Percentiles rank a stretch among this genome's conserved stretches.
These are phyloP conservation scores for Zymoseptoria tritici DNA, from an alignment of 2,329 filamentous ascomycete species.

Conservation along the genomic window DNA sequence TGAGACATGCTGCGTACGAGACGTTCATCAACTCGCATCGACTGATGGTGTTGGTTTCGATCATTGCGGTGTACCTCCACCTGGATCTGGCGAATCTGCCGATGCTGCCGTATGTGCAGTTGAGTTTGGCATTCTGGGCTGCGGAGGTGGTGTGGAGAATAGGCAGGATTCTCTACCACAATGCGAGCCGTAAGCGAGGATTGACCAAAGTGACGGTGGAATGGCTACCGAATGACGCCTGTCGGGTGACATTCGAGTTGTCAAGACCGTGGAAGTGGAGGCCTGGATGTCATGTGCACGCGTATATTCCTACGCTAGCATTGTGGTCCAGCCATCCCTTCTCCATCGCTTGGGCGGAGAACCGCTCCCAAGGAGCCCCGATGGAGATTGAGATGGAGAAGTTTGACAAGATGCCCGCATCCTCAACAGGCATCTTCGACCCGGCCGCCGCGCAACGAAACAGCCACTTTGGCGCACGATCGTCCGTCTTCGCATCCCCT, in stretches of 20 bases:
- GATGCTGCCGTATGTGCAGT: slow-evolving; percentile 67
- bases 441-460: slow-evolving; percentile 1
- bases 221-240: slow-evolving; percentile 53
- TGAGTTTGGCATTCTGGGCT: slow-evolving; percentile 69
- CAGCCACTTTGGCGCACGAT: neutral
- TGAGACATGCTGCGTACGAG: slow-evolving; percentile 95
- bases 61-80: slow-evolving; percentile 73
- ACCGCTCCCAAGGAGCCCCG: slow-evolving; percentile 17
- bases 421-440: neutral
- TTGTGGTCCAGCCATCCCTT: slow-evolving; percentile 42
- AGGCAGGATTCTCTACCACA: slow-evolving; percentile 46
- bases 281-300: slow-evolving; percentile 54
- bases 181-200: slow-evolving; percentile 43
- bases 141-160: slow-evolving; percentile 52
- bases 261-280: slow-evolving; percentile 46
- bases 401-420: slow-evolving; percentile 23
- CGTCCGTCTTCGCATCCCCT: neutral
- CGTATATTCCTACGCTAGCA: slow-evolving; percentile 47
- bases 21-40: slow-evolving; percentile 88
- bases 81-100: slow-evolving; percentile 59
- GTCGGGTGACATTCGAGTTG: slow-evolving; percentile 53
- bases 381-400: slow-evolving; percentile 20
- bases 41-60: slow-evolving; percentile 58
- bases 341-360: slow-evolving; percentile 43
- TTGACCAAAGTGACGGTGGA: slow-evolving; percentile 49